Base-by-base conservation (phyloP, 2,329 filamentous ascomycete species). In the Sclerotinia trifoliorum region DNA sequence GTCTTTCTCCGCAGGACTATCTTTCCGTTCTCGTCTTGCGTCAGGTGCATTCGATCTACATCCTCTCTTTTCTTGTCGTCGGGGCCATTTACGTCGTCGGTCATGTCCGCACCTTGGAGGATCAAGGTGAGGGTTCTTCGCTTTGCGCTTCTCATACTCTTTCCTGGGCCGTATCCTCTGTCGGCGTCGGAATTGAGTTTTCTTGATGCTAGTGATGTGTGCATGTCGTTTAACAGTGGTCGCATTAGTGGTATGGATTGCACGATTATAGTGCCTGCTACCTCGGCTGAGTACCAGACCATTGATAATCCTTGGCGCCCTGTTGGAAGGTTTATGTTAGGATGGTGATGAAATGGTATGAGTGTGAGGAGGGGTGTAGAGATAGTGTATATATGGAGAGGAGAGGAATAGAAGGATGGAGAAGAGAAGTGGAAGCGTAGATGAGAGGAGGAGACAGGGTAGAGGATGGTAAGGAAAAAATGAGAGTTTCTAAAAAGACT, bases 261-360 rank as follows among this genome's bases (percentile, higher is more conserved):
- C 5, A 85, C 83, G 55, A 85, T 84, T 71, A 85, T 84, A 35
- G 83, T 85, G 65, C 83, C 83, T 11, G 82, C 79, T 65, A 85
- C 78, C 74, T 85, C 83, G 21, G 83, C 83, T 0, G 82, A 83
- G 74, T 84, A 81, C 76, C 77, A 76, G 66, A 83, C 77, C 71
- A 82, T 81, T 0, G 80, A 81, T 70, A 81, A 75, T 15, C 78
- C 81, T 69, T 82, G 80, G 60, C 81, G 80, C 79, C 74, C 77
- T 77, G 65, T 39, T 11, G 35, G 3, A 29, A 32, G 21, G 44
- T 35, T 32, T 26, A 19, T 39, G 52, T 44, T 52, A 56, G 52
- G 44, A 10, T 13, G 42, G 54, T 17, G 39, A 7, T 10, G 49
- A 13, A 6, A n/a, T 54, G 26, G 51, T 24, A 19, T 29, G 11